Evolutionary conservation across 2,329 filamentous ascomycete genomes (phyloP), one percentile per base, ranked within the genome.

Genomic region (Dactylellina cionopaga): DNA sequence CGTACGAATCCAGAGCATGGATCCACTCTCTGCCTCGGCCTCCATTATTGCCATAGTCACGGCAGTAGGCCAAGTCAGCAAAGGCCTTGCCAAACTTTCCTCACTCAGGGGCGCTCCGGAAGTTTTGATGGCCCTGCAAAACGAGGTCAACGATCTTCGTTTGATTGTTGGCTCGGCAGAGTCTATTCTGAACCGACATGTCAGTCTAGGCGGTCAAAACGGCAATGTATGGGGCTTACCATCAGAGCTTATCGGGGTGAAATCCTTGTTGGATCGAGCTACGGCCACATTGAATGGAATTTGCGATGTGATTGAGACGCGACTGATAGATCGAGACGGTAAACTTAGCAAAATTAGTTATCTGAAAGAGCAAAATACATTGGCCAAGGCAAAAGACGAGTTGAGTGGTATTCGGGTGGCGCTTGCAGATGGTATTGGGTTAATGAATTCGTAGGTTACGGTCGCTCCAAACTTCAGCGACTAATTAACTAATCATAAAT

Each of bases 391-490:
- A 1, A 58, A 58, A 13, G 37, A 58, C 17, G 37, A 27, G 2
- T 11, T 58, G 2, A 29, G 25, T 15, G 24, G 22, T 44, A 44
- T 58, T 1, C 43, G 52, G 17, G 17, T 58, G 15, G 52, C 39
- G 9, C 10, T 58, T 31, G 52, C 52, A 17, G 22, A 33, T 22
- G 52, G 37, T 6, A 58, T 58, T 22, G 37, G 35, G 9, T 27
- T 58, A 15, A 58, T 58, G 37, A 58, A 58, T 33, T 58, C 37
- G 52, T 58, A 31, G 33, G 52, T 44, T 33, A 44, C 15, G 19
- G 33, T 17, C n/a, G n/a, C 17, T 31, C 7, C 6, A 31, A 1
- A 13, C n/a, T 9, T 44, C 7, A 13, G n/a, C n/a, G 29, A 5
- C 11, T 5, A 33, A 33, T 6, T 33, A n/a, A n/a, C n/a, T n/a